A percentile compares a stretch with the other conserved stretches of the same genome.
Conservation (phyloP, 78 protist species). For the Dictyostelium intermedium region DNA sequence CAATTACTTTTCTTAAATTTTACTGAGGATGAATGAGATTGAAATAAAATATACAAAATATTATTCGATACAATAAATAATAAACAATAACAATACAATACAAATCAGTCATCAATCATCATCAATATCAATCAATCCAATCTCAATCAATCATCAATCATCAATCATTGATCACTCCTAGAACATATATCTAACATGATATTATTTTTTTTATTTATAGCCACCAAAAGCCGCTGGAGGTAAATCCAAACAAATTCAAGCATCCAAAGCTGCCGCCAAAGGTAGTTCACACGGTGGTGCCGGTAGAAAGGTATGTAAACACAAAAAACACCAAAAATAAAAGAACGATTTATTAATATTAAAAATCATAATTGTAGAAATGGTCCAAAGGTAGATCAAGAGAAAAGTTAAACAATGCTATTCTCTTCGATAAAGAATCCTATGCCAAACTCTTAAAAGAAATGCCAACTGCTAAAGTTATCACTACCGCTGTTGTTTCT, state of each 20-base stretch:
- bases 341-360: background rate
- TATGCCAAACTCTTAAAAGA: constrained; percentile 86
- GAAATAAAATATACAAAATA: too few species aligned
- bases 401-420: constrained; percentile 91
- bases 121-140: background rate
- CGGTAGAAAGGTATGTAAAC: constrained; percentile 35
- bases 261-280: constrained; percentile 67
- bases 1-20: background rate
- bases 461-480: constrained; percentile 89
- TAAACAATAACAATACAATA: too few species aligned
- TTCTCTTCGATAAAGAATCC: constrained; percentile 89
- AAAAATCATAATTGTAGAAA: constrained; percentile 23
- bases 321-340: background rate
- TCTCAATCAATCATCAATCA: background rate
- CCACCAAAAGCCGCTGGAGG: constrained; percentile 36
- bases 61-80: too few species aligned
- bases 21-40: background rate
- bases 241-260: constrained; percentile 76
- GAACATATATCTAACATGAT: too few species aligned
- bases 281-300: constrained; percentile 31
- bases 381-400: constrained; percentile 94
- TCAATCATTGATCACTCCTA: background rate
- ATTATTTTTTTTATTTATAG: background rate
- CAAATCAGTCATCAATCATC: background rate
- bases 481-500: constrained; percentile 93